phyloP scores from a whole-genome alignment of 1,284 basidiomycete species.

The Tylopilus orsonianus region DNA sequence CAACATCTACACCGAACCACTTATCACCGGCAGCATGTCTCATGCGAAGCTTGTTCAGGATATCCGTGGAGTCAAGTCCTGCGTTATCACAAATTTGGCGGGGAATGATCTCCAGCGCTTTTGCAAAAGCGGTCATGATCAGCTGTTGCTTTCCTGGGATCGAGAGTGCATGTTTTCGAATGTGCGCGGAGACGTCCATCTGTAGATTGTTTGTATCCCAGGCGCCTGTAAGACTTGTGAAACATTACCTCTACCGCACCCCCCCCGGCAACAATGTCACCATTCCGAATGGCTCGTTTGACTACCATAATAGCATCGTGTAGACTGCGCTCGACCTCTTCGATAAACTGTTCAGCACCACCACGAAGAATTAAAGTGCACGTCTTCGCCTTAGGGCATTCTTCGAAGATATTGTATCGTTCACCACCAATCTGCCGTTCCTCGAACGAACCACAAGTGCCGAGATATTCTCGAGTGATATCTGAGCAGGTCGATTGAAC shows the following conservation, averaged over 20 bases:
- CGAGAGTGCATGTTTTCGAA: slow-evolving; percentile 87
- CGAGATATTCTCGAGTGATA: slow-evolving; percentile 87
- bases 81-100: slow-evolving; percentile 99
- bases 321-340: slow-evolving; percentile 95
- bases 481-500: slow-evolving; percentile 96
- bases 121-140: slow-evolving; percentile 94
- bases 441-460: slow-evolving; percentile 89
- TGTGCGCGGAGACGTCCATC: slow-evolving; percentile 97
- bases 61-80: slow-evolving; percentile 95
- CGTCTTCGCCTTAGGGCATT: slow-evolving; percentile 94
- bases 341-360: slow-evolving; percentile 98
- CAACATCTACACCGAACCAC: slow-evolving; percentile 97
- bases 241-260: slow-evolving; percentile 87
- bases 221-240: slow-evolving; percentile 2
- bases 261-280: slow-evolving; percentile 95
- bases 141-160: slow-evolving; percentile 97
- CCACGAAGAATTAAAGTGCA: slow-evolving; percentile 96
- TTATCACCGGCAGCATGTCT: slow-evolving; percentile 85
- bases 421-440: slow-evolving; percentile 98
- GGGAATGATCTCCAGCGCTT: slow-evolving; percentile 96
- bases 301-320: slow-evolving; percentile 99
- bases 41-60: slow-evolving; percentile 97
- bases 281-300: slow-evolving; percentile 94
- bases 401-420: slow-evolving; percentile 95
- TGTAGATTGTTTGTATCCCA: slow-evolving; percentile 34